A percentile compares a stretch with the other conserved stretches of the same genome.
phyloP scores from a whole-genome alignment of 139 green algal species.

The Diplosphaera chodatii region DNA sequence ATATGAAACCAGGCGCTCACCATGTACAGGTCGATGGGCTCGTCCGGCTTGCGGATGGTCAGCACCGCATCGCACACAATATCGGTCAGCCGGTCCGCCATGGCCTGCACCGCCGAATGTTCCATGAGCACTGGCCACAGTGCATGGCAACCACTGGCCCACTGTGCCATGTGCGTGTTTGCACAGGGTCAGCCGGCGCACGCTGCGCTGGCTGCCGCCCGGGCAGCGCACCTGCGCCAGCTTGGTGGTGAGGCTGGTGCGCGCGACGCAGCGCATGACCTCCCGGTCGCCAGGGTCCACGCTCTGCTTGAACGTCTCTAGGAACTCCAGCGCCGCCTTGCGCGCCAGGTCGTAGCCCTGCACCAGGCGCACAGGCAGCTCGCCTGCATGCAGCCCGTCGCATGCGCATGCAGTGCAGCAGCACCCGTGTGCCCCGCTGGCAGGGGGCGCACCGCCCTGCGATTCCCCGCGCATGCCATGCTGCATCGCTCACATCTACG shows the following conservation, averaged over 20 bases:
- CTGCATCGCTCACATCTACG: constrained; percentile 59
- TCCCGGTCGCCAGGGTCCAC: constrained; percentile 55
- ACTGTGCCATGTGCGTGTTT: neutral
- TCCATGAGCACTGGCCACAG: no score
- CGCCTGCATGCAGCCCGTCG: neutral
- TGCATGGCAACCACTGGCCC: no score
- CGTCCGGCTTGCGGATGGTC: constrained; percentile 59
- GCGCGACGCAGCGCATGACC: constrained; percentile 81
- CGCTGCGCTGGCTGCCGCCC: no score
- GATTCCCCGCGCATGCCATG: no score
- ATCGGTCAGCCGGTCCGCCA: constrained; percentile 89
- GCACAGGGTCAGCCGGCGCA: neutral
- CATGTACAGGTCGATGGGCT: constrained; percentile 95
- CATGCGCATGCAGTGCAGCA: no score
- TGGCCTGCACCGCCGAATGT: neutral
- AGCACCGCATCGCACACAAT: constrained; percentile 83
- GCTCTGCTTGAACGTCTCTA: constrained; percentile 83
- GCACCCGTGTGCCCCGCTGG: no score
- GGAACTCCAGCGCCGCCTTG: constrained; percentile 76
- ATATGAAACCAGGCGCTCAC: no score
- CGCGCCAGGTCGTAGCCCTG: constrained; percentile 90
- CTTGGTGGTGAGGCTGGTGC: constrained; percentile 93
- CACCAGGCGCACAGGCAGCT: neutral
- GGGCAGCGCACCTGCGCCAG: constrained; percentile 37
- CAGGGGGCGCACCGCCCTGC: no score